phyloP scores from a whole-genome alignment of 371 early-diverging fungal species.

The Circinella umbellata region DNA sequence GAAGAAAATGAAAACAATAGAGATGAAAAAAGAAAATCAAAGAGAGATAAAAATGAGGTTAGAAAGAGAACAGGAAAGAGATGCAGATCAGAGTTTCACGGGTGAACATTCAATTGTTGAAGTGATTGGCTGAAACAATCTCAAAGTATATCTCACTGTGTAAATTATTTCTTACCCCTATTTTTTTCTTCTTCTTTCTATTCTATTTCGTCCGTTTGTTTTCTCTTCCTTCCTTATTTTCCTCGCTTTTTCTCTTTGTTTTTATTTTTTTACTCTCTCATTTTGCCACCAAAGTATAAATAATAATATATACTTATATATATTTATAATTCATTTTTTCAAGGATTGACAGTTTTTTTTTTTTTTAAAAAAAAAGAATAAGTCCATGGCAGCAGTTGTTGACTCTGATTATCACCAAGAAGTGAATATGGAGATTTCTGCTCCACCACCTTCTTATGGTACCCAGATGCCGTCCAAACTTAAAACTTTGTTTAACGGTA shows the following conservation, averaged over 20 bases:
- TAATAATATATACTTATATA: neutral
- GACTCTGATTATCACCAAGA: slow-evolving; percentile 20
- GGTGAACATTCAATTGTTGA: no score
- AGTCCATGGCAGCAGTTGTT: slow-evolving; percentile 8
- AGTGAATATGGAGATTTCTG: slow-evolving; percentile 32
- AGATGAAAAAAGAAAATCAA: no score
- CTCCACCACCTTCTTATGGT: slow-evolving; percentile 47
- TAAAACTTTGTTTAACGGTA: slow-evolving; percentile 35
- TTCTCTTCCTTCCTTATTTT: neutral
- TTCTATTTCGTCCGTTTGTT: neutral
- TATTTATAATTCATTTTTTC: no score
- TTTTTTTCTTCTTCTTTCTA: neutral
- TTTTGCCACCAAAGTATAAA: slow-evolving; percentile 1
- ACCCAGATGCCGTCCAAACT: slow-evolving; percentile 33
- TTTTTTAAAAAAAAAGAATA: neutral
- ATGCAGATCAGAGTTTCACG: no score
- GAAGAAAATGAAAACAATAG: no score
- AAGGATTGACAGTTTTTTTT: no score
- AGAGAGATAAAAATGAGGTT: no score
- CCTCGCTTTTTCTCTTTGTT: neutral
- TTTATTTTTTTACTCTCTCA: neutral
- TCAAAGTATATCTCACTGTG: no score
- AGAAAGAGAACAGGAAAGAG: no score
- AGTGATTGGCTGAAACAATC: neutral
- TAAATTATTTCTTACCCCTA: neutral